These are phyloP conservation scores for Aspergillus floridensis DNA, from an alignment of 2,329 filamentous ascomycete species.

Conservation along the genomic window DNA sequence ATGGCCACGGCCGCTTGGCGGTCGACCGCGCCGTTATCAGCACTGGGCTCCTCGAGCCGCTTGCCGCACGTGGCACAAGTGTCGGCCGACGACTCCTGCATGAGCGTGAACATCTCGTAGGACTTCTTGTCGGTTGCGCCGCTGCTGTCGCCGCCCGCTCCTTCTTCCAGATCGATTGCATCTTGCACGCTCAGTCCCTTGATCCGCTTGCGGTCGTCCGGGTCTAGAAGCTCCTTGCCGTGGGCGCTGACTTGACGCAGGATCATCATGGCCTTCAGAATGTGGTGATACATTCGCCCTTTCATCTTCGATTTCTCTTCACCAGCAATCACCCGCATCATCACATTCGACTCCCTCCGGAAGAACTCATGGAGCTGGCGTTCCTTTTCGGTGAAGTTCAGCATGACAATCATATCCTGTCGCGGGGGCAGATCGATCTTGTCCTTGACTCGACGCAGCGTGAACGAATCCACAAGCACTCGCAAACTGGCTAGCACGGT, in stretches of 20 bases:
- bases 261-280: constrained; percentile 85
- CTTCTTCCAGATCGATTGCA: constrained; percentile 84
- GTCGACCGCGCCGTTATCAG: constrained; percentile 54
- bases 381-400: constrained; percentile 76
- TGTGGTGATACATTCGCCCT: constrained; percentile 88
- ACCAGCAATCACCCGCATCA: constrained; percentile 71
- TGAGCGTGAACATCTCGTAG: constrained; percentile 79
- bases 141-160: constrained; percentile 61
- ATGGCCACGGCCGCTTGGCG: constrained; percentile 59
- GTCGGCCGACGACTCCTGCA: constrained; percentile 78
- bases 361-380: constrained; percentile 79
- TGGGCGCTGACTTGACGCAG: constrained; percentile 89
- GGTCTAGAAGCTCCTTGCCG: constrained; percentile 83
- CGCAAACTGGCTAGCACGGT: constrained; percentile 78
- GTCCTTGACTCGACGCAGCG: constrained; percentile 85
- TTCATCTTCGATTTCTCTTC: constrained; percentile 66
- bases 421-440: constrained; percentile 78
- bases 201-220: constrained; percentile 75
- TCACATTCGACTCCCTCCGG: constrained; percentile 72
- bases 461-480: constrained; percentile 90
- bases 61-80: constrained; percentile 68
- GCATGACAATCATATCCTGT: constrained; percentile 67
- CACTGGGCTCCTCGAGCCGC: constrained; percentile 56
- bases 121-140: constrained; percentile 66
- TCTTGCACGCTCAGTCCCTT: constrained; percentile 80